Evolutionary conservation across 768 basidiomycete species (phyloP).

Genomic region (Termitomyces sp.): DNA sequence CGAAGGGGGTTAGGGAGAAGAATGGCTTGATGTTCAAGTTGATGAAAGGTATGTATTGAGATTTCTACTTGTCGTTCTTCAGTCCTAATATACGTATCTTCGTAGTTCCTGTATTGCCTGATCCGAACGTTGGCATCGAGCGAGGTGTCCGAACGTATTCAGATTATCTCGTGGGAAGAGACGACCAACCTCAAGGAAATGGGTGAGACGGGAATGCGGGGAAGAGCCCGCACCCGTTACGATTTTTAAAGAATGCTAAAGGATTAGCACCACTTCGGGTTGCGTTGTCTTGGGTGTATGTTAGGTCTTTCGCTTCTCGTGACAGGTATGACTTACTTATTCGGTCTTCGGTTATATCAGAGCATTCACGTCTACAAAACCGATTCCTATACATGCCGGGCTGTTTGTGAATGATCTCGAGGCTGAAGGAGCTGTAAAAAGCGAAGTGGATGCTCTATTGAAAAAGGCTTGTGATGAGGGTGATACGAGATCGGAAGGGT

Average conservation of each 20-base stretch:
- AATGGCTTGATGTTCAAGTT: slow-evolving; percentile 15
- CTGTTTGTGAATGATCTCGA: slow-evolving; percentile 17
- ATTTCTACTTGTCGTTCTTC: background rate
- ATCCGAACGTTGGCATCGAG: slow-evolving; percentile 33
- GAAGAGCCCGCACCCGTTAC: background rate
- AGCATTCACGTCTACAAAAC: slow-evolving; percentile 34
- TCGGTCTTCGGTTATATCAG: slow-evolving; percentile 19
- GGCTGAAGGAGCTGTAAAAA: background rate
- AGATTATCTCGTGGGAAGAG: slow-evolving; percentile 1
- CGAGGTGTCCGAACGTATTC: background rate
- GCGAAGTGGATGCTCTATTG: slow-evolving; percentile 1
- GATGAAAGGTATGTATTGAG: slow-evolving; percentile 4
- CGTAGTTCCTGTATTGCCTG: slow-evolving; percentile 49
- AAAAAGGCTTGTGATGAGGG: background rate
- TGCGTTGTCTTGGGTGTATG: slow-evolving; percentile 64
- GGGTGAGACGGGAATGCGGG: background rate
- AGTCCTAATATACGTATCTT: background rate
- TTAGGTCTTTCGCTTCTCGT: slow-evolving; percentile 1
- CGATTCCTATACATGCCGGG: slow-evolving; percentile 9
- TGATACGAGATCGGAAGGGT: background rate
- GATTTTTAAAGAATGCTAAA: slow-evolving; percentile 47
- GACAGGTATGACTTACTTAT: background rate
- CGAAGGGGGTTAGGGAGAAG: slow-evolving; percentile 5
- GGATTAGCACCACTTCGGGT: slow-evolving; percentile 54
- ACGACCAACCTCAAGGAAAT: background rate